Evolutionary conservation across 1,284 basidiomycete species (phyloP).

Genomic region (Rhodotorula sp.): DNA sequence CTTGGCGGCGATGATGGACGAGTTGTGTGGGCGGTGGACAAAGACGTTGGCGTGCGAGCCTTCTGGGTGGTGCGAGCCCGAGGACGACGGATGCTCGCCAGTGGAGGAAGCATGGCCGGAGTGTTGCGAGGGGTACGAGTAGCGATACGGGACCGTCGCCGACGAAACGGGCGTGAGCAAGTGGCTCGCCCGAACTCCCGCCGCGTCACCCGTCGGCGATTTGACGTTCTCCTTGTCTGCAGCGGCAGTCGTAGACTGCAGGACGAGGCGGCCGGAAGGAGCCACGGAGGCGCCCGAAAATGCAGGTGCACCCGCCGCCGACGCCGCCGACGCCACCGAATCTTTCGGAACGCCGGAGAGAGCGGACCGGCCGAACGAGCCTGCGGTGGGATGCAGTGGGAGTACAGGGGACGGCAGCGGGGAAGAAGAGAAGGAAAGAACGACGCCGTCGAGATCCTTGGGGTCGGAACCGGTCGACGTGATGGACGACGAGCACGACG

Average conservation of each 20-base stretch:
- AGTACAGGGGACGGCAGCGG: slow-evolving; percentile 12
- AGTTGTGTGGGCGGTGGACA: slow-evolving; percentile 24
- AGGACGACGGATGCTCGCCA: neutral
- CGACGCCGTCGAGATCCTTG: slow-evolving; percentile 33
- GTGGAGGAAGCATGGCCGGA: neutral
- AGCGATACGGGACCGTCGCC: neutral
- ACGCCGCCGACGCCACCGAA: neutral
- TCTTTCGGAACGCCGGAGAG: neutral
- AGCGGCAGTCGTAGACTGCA: neutral
- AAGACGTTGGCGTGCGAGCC: slow-evolving; percentile 5
- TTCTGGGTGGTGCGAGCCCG: neutral
- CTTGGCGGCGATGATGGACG: slow-evolving; percentile 40
- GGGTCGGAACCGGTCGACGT: slow-evolving; percentile 25
- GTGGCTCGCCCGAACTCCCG: neutral
- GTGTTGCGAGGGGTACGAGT: neutral
- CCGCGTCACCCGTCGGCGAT: neutral
- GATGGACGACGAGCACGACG: slow-evolving; percentile 22
- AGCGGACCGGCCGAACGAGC: neutral
- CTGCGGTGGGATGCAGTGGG: neutral
- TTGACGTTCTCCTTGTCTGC: slow-evolving; percentile 28
- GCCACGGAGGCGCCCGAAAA: neutral
- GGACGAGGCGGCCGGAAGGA: neutral
- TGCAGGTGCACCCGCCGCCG: neutral
- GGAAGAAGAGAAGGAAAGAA: slow-evolving; percentile 35
- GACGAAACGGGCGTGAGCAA: neutral